phyloP scores from a whole-genome alignment of 2,329 filamentous ascomycete species.

The Neophaeococcomyces aloes region DNA sequence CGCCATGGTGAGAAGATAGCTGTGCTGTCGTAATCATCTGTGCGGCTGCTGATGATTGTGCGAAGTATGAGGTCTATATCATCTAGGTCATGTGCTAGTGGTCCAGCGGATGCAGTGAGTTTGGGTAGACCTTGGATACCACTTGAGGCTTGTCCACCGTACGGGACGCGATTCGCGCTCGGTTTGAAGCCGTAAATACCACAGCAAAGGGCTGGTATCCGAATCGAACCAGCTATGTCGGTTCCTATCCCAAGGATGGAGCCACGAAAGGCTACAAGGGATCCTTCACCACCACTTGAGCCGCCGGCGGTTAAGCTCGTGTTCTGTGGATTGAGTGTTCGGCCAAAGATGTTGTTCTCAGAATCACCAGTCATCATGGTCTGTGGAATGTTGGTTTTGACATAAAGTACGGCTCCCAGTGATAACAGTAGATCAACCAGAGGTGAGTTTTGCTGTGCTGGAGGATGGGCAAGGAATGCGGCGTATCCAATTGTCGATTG shows the following conservation, averaged over 20 bases:
- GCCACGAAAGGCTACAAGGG: conserved; percentile 28
- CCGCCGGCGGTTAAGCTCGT: conserved; percentile 27
- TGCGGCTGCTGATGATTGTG: no score
- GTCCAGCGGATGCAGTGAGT: no score
- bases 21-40: no score
- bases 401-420: conserved; percentile 32
- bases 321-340: conserved; percentile 33
- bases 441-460: no score
- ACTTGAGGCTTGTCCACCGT: no score
- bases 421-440: conserved; percentile 29
- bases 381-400: conserved; percentile 48
- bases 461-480: no score
- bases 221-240: conserved; percentile 30
- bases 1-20: no score
- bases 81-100: no score
- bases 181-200: conserved; percentile 31
- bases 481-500: no score
- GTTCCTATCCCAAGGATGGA: no score
- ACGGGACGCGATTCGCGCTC: conserved; percentile 25
- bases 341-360: conserved; percentile 34
- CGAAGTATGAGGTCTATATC: no score
- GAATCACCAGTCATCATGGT: conserved; percentile 40
- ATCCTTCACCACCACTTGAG: conserved; percentile 31
- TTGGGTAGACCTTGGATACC: no score
- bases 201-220: conserved; percentile 28